A percentile compares a stretch with the other conserved stretches of the same genome.
phyloP scores from a whole-genome alignment of 108 stramenopile species.

The Skeletonema tropicum region DNA sequence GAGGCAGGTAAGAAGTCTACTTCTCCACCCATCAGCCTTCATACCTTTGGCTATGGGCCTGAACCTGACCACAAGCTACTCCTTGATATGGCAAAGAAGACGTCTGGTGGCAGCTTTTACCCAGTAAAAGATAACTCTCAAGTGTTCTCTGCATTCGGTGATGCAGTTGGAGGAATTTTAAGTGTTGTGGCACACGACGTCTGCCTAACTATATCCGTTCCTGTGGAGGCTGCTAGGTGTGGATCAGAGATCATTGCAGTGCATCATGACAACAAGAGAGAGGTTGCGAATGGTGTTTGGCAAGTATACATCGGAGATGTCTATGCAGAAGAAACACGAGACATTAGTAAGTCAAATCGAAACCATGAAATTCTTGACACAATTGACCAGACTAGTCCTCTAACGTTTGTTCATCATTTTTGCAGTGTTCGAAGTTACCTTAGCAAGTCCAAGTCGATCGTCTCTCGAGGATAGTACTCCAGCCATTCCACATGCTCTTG shows the following conservation, averaged over 20 bases:
- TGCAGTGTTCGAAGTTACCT: conserved; percentile 36
- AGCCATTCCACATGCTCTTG: conserved; percentile 20
- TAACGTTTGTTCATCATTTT: neutral
- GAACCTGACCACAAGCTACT: conserved; percentile 60
- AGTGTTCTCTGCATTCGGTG: conserved; percentile 66
- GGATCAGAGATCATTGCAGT: conserved; percentile 51
- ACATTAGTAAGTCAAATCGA: conserved; percentile 7
- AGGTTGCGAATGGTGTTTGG: conserved; percentile 39
- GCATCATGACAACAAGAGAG: conserved; percentile 46
- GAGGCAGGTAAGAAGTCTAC: conserved; percentile 19
- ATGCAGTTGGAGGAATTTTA: conserved; percentile 70
- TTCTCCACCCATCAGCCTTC: conserved; percentile 44
- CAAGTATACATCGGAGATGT: conserved; percentile 57
- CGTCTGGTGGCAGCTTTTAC: conserved; percentile 60
- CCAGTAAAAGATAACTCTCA: conserved; percentile 56
- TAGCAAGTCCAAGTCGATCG: conserved; percentile 13
- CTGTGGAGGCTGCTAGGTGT: conserved; percentile 15
- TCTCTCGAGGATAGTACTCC: conserved; percentile 6
- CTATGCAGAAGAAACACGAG: conserved; percentile 57
- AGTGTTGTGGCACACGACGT: conserved; percentile 68
- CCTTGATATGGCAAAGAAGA: conserved; percentile 39
- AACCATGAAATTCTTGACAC: neutral
- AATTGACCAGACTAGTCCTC: neutral
- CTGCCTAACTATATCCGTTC: conserved; percentile 43
- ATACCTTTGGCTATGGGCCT: conserved; percentile 72